A percentile compares a stretch with the other conserved stretches of the same genome.
These are phyloP conservation scores for Trichoderma gracile DNA, from an alignment of 2,329 filamentous ascomycete genomes.

Conservation along the genomic window DNA sequence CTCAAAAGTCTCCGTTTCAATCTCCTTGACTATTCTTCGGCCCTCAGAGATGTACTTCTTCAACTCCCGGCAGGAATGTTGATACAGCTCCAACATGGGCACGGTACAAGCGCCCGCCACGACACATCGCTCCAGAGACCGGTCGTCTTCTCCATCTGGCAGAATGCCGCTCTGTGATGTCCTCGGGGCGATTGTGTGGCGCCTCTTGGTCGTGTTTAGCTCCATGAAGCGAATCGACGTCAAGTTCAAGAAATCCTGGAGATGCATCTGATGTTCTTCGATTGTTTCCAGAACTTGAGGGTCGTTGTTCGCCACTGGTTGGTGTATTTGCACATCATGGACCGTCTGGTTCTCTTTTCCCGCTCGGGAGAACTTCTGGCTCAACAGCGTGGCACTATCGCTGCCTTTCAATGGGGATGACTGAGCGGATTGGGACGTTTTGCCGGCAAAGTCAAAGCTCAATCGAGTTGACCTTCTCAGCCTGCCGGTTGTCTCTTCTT, in stretches of 20 bases:
- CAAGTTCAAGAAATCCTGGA: conserved; percentile 92
- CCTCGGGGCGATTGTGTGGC: conserved; percentile 73
- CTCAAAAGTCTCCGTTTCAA: conserved; percentile 83
- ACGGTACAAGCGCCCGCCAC: conserved; percentile 88
- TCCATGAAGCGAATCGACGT: conserved; percentile 99
- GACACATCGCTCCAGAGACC: conserved; percentile 73
- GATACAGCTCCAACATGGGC: conserved; percentile 90
- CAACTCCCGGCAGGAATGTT: conserved; percentile 92
- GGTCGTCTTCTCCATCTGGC: conserved; percentile 49
- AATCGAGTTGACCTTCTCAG: conserved; percentile 52
- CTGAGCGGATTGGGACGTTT: conserved; percentile 45
- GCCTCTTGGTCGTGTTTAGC: conserved; percentile 89
- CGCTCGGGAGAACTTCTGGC: conserved; percentile 57
- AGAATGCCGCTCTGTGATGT: conserved; percentile 46
- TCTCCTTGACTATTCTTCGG: conserved; percentile 82
- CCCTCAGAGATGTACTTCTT: conserved; percentile 97
- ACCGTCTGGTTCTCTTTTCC: conserved; percentile 51
- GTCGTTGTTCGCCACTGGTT: conserved; percentile 44
- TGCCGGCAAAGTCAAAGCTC: conserved; percentile 46
- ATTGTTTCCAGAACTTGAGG: conserved; percentile 51
- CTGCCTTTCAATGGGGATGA: conserved; percentile 52
- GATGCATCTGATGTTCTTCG: conserved; percentile 64
- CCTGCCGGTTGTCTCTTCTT: conserved; percentile 66
- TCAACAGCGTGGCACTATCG: conserved; percentile 56
- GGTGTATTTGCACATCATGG: conserved; percentile 48